Percentiles rank a stretch among this genome's conserved stretches.
Conservation (phyloP, 176 grass and related monocot species). For the Carex pumila region DNA sequence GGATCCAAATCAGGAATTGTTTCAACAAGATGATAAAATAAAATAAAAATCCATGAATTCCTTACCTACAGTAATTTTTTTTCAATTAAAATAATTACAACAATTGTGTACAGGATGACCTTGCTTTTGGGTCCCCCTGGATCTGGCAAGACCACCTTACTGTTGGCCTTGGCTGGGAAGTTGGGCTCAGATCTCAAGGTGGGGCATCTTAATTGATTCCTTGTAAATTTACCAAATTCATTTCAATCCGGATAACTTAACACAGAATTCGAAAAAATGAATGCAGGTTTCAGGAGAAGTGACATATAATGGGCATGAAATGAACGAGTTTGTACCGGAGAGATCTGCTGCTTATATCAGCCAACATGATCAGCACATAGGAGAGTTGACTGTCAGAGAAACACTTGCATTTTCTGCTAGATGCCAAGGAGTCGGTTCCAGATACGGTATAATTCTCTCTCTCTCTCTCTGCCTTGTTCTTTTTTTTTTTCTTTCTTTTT, state of each 20-base stretch:
- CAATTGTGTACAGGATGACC: conserved; percentile 54
- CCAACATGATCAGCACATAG: conserved; percentile 82
- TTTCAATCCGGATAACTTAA: background rate
- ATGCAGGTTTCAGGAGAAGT: conserved; percentile 51
- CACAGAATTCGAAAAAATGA: background rate
- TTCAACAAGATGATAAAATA: background rate
- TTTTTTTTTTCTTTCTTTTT: background rate
- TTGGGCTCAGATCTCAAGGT: conserved; percentile 61
- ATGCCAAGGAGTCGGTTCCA: conserved; percentile 77
- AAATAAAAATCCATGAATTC: background rate
- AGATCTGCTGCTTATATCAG: conserved; percentile 84
- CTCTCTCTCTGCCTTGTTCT: background rate
- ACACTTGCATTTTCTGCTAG: conserved; percentile 74
- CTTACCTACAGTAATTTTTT: background rate
- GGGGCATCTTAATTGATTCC: background rate
- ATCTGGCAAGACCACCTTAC: conserved; percentile 83
- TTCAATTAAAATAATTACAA: background rate
- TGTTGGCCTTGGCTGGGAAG: conserved; percentile 72
- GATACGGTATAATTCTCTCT: conserved; percentile 38
- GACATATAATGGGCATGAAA: conserved; percentile 79
- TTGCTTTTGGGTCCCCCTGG: conserved; percentile 82
- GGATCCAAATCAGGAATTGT: background rate
- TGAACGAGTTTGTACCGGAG: conserved; percentile 79
- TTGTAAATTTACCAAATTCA: background rate
- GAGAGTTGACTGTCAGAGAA: conserved; percentile 89